Evolutionary conservation across 257 asterid genomes (phyloP).

Genomic region (Fraxinus excelsior): DNA sequence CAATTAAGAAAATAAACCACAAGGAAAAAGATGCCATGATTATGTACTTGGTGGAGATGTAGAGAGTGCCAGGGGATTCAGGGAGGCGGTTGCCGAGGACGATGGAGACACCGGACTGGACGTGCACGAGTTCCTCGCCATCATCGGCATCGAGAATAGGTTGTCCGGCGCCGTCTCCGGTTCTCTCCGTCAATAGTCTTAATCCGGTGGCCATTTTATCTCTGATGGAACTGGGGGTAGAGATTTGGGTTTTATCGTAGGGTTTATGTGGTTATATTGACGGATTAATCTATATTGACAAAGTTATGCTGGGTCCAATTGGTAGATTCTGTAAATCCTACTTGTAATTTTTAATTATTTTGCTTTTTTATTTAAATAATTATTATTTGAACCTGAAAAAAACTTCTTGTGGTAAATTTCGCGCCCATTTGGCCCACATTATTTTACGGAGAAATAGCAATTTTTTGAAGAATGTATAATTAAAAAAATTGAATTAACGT

Average conservation of each 20-base stretch:
- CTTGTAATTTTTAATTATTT: no score
- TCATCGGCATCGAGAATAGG: constrained; percentile 55
- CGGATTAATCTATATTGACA: no score
- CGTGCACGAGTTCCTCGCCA: constrained; percentile 78
- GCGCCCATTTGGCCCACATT: no score
- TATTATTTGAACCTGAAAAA: no score
- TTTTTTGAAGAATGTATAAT: no score
- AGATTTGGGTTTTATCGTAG: constrained; percentile 32
- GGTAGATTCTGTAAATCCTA: no score
- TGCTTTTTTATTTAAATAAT: no score
- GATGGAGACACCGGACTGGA: constrained; percentile 59
- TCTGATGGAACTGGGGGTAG: not conserved
- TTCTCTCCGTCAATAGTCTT: constrained; percentile 56
- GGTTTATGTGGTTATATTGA: not conserved
- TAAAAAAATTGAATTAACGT: no score
- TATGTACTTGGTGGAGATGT: constrained; percentile 69
- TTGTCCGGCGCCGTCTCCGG: constrained; percentile 60
- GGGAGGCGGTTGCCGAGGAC: constrained; percentile 67
- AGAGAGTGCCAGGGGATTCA: constrained; percentile 81
- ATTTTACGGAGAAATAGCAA: no score
- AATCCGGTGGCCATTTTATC: constrained; percentile 62
- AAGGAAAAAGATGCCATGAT: not conserved
- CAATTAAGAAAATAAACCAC: not conserved
- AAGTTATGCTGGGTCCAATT: no score
- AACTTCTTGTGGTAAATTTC: no score